phyloP scores from a whole-genome alignment of 192 early-diverging fungal species.

The Umbelopsis vinacea region DNA sequence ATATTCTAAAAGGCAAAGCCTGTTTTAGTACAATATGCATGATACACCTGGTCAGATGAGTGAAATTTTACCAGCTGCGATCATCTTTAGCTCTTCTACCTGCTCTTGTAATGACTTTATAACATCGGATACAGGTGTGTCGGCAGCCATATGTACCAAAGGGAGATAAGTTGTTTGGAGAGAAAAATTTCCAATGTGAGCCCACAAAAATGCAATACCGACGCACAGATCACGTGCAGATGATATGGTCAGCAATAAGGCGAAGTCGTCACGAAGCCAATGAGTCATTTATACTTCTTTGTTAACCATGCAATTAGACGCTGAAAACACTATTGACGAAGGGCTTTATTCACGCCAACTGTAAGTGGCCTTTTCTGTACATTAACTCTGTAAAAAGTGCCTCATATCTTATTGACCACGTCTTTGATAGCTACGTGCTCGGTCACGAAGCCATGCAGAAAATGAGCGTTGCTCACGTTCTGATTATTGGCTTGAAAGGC shows the following conservation, averaged over 20 bases:
- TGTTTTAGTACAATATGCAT: too few species aligned
- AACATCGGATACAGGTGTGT: conserved; percentile 25
- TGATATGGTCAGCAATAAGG: not conserved
- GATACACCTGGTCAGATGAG: not conserved
- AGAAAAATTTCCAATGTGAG: not conserved
- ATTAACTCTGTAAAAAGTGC: not conserved
- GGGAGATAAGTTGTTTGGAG: not conserved
- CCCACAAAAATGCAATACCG: too few species aligned
- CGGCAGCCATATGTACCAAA: not conserved
- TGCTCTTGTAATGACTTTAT: conserved; percentile 29
- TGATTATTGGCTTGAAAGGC: conserved; percentile 94
- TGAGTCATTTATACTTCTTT: not conserved
- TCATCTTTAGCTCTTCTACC: conserved; percentile 24
- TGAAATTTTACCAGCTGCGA: conserved; percentile 14
- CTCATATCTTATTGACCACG: conserved; percentile 12
- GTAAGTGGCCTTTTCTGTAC: conserved; percentile 58
- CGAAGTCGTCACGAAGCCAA: not conserved
- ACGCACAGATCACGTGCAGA: not conserved
- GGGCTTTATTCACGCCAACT: conserved; percentile 97
- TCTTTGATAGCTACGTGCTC: conserved; percentile 76
- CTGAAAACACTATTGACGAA: conserved; percentile 85
- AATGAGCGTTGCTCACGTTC: conserved; percentile 95
- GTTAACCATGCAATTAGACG: conserved; percentile 40
- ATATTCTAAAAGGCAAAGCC: not conserved
- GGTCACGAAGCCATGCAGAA: conserved; percentile 97